phyloP scores from a whole-genome alignment of 331 rosid genomes.

The Quercus phellos region DNA sequence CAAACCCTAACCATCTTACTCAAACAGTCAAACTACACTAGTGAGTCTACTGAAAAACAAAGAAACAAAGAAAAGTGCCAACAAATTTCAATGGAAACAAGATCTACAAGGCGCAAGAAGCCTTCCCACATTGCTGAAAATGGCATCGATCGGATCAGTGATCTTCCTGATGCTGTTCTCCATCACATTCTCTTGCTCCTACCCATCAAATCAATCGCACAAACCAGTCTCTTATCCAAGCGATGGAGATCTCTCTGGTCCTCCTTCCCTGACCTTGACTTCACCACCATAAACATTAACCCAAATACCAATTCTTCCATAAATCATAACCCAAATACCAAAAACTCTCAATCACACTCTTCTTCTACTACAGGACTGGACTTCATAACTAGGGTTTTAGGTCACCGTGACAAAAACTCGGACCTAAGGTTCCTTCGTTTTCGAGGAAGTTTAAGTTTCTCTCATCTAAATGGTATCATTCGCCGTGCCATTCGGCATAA shows the following conservation, averaged over 20 bases:
- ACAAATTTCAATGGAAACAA: conserved; percentile 50
- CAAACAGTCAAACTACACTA: background rate
- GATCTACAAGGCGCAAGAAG: conserved; percentile 50
- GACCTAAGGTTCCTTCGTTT: conserved; percentile 58
- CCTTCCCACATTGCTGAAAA: conserved; percentile 16
- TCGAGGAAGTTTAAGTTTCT: conserved; percentile 52
- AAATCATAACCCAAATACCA: conserved; percentile 3
- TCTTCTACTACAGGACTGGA: conserved; percentile 21
- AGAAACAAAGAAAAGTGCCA: background rate
- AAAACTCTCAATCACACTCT: background rate
- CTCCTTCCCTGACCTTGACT: conserved; percentile 72
- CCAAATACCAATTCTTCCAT: conserved; percentile 13
- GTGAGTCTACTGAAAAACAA: background rate
- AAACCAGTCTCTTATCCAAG: conserved; percentile 55
- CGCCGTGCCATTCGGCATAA: conserved; percentile 59
- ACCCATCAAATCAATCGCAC: conserved; percentile 62
- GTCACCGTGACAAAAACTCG: conserved; percentile 39
- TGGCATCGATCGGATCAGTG: conserved; percentile 47
- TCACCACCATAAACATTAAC: conserved; percentile 36
- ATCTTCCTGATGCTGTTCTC: conserved; percentile 72
- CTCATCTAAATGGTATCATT: conserved; percentile 50
- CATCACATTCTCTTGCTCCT: conserved; percentile 55
- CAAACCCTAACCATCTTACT: conserved; percentile 28
- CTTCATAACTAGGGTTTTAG: conserved; percentile 47
- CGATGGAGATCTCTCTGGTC: conserved; percentile 66